Conservation (phyloP, 108 stramenopile species). For the Cyclotella baltica region DNA sequence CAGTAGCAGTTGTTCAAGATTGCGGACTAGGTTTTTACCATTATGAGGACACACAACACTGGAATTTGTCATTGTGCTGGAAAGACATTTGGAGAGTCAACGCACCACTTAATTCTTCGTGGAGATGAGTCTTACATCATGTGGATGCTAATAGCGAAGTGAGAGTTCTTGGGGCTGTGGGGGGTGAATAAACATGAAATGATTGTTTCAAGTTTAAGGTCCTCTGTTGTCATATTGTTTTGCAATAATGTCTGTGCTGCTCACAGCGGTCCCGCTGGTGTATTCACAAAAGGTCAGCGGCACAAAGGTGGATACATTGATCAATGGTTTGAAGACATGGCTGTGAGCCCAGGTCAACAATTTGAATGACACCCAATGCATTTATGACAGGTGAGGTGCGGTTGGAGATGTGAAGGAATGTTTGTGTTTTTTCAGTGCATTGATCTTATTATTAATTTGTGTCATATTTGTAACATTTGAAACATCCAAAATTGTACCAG, state of each 20-base stretch:
- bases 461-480: too few relatives aligned
- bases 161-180: constrained; percentile 18
- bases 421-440: neutral
- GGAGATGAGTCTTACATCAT: constrained; percentile 35
- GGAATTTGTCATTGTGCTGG: constrained; percentile 16
- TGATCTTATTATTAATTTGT: neutral
- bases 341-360: constrained; percentile 8
- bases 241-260: constrained; percentile 16
- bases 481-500: constrained; percentile 12
- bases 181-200: constrained; percentile 44
- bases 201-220: neutral
- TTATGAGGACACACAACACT: constrained; percentile 15
- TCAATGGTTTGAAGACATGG: constrained; percentile 17
- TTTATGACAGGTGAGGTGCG: constrained; percentile 46
- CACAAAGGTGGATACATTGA: neutral
- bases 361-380: constrained; percentile 34
- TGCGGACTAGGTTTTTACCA: constrained; percentile 3
- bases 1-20: constrained; percentile 35
- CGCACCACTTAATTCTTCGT: constrained; percentile 28
- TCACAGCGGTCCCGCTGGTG: constrained; percentile 17
- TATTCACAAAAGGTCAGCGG: constrained; percentile 19
- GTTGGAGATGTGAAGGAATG: neutral
- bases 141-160: constrained; percentile 19
- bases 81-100: constrained; percentile 38
- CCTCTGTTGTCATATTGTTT: constrained; percentile 25